Evolutionary conservation across 1,284 basidiomycete genomes (phyloP), one percentile per base, ranked within the genome.

Genomic region (Malassezia pachydermatis): DNA sequence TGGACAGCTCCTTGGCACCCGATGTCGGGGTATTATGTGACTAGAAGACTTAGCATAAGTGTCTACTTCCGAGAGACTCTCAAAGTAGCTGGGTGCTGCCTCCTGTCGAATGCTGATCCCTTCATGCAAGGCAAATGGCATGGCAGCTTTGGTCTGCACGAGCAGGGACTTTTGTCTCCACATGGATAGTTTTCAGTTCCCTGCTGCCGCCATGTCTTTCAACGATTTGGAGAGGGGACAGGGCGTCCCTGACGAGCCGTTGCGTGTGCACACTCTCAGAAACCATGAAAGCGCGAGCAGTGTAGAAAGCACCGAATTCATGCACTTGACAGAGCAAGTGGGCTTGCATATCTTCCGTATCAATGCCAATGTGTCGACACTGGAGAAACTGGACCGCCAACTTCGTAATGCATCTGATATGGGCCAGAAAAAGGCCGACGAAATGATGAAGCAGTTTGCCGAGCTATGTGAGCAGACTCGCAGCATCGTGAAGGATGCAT

Each of bases 301-400:
- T 11, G 50, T 48, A 14, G 19, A 33, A 19, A 24, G 39, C 33
- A 53, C 55, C 3, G 66, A 65, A 33, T 98, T 95, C 73, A 76
- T 79, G 17, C 77, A 76, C 35, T 76, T 95, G 16, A 87, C 94
- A 65, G 83, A 83, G 22, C 84, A 84, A 16, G 78, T 98, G 42
- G 87, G 88, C 1, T 78, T 96, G 14, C 92, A 96, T 72, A 85
- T 95, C 54, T 96, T 98, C 82, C 95, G 96, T 79, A 88, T 98
- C 76, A 92, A 94, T 67, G 81, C 86, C 54, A 99, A 98, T 74
- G 88, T 96, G 5, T 85, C 90, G 63, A 90, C 86, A 11, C 92
- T 99, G 44, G 76, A 88, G 67, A 87, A 88, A 70, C 78, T 92
- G 19, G 84, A 98, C 10, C 86, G 94, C 65, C 84, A 92, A 23